Percentiles rank a stretch among this genome's conserved stretches.
Evolutionary conservation across 225 moss, liverwort and hornwort species (phyloP).

Genomic region (Rhytidiadelphus loreus): DNA sequence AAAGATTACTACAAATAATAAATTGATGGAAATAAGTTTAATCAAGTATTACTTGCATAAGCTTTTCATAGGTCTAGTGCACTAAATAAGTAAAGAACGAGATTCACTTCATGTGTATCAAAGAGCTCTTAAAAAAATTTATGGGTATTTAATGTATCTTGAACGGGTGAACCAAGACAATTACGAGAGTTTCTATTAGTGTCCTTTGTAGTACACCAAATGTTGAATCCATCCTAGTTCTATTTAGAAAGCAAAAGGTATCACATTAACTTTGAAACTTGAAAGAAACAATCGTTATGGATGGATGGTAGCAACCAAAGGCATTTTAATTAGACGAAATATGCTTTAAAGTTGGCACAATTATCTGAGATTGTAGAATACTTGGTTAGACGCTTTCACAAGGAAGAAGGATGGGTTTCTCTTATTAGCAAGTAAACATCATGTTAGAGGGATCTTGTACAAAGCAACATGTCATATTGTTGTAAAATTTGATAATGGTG

Average conservation of each 20-base stretch:
- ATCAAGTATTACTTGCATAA: neutral
- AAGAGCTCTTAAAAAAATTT: neutral
- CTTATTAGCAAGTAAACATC: neutral
- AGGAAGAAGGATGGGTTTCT: neutral
- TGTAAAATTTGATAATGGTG: neutral
- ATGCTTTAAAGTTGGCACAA: neutral
- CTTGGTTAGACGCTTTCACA: neutral
- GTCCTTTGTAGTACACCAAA: neutral
- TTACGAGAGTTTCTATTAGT: rapidly evolving
- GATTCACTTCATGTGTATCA: neutral
- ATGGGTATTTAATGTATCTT: neutral
- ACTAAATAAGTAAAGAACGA: neutral
- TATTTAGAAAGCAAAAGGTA: neutral
- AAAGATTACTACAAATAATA: neutral
- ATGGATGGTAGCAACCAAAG: neutral
- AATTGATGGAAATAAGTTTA: neutral
- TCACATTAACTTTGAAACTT: neutral
- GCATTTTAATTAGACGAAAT: neutral
- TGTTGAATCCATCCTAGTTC: neutral
- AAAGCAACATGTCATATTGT: neutral
- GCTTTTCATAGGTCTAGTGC: neutral
- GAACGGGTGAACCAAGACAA: neutral
- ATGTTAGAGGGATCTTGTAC: neutral
- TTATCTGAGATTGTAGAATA: neutral
- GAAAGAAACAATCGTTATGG: neutral